Evolutionary conservation across 2,329 filamentous ascomycete species (phyloP), one percentile per base, ranked within the genome.

Genomic region (Atkinsonella texensis): DNA sequence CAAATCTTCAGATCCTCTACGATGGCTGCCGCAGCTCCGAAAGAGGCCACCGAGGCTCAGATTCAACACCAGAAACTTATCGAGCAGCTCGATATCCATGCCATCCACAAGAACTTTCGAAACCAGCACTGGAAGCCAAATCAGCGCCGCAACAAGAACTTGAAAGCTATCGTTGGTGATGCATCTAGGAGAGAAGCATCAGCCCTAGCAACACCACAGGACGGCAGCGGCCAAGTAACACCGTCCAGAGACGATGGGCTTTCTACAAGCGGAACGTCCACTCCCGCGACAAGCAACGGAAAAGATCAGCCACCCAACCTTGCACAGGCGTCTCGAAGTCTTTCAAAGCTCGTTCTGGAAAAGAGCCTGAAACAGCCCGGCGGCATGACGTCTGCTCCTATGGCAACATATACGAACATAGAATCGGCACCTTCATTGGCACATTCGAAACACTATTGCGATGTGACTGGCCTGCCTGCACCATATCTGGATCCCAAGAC

Each of bases 401-500:
- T 77, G 33, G 86, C 86, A 33, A 96, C 93, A 1, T 98, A 97
- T 68, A 95, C 89, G 7, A 97, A 96, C 64, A 94, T 98, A 56
- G 93, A 97, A 68, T 89, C 88, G 46, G 91, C 93, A 3, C 93
- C 93, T 40, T 93, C 87, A 53, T 73, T 97, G 60, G 85, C 85
- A 48, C 85, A 89, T 58, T 80, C 87, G 63, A 89, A 84, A 68
- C 87, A 85, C 62, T 98, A 97, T 69, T 98, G 93, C 73, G 94
- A 98, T 68, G 80, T 98, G 60, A 98, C 93, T 1, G 94, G 93
- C 1, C 71, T 98, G 57, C 81, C 88, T n/a, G 88, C 89, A 32
- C 85, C 86, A 6, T 98, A 98, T 65, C 81, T 87, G 33, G 93
- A 98, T 65, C 94, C 93, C 2, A 98, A 98, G 77, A 95, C 90